Percentiles rank a stretch among this genome's conserved stretches.
phyloP scores from a whole-genome alignment of 192 early-diverging fungal genomes.

The Phycomyces blakesleeanus region DNA sequence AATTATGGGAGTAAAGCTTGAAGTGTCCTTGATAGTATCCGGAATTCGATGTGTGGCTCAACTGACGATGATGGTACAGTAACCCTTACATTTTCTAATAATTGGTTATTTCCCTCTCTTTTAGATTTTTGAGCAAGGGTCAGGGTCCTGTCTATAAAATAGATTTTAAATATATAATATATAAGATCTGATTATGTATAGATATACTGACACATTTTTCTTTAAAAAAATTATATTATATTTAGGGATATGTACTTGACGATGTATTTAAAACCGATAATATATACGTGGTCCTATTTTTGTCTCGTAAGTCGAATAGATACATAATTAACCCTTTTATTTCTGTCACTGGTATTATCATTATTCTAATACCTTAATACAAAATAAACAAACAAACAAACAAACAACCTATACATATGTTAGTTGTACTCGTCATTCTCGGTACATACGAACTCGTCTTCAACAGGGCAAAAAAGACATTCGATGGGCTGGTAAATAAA shows the following conservation, averaged over 20 bases:
- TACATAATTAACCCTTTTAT: no score
- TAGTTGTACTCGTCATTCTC: constrained; percentile 55
- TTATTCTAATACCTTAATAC: no score
- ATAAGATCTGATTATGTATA: no score
- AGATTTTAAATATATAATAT: no score
- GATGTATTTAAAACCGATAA: constrained; percentile 63
- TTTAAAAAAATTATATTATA: no score
- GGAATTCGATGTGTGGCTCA: constrained; percentile 73
- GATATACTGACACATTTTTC: no score
- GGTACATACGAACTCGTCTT: constrained; percentile 67
- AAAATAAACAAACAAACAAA: no score
- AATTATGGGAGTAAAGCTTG: constrained; percentile 60
- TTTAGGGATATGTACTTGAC: constrained; percentile 63
- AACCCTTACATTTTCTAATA: constrained; percentile 12
- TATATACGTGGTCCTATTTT: constrained; percentile 54
- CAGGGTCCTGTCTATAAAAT: not conserved
- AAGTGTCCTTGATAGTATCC: constrained; percentile 61
- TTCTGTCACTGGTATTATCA: no score
- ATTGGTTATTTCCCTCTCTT: not conserved
- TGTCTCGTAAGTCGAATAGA: constrained; percentile 53
- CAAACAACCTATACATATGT: no score
- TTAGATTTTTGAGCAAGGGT: not conserved
- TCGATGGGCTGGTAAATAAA: constrained; percentile 68
- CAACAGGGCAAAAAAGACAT: constrained; percentile 65
- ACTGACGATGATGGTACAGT: constrained; percentile 72